Evolutionary conservation across 2,329 filamentous ascomycete genomes (phyloP), one percentile per base, ranked within the genome.

Genomic region (Colletotrichum camelliae): DNA sequence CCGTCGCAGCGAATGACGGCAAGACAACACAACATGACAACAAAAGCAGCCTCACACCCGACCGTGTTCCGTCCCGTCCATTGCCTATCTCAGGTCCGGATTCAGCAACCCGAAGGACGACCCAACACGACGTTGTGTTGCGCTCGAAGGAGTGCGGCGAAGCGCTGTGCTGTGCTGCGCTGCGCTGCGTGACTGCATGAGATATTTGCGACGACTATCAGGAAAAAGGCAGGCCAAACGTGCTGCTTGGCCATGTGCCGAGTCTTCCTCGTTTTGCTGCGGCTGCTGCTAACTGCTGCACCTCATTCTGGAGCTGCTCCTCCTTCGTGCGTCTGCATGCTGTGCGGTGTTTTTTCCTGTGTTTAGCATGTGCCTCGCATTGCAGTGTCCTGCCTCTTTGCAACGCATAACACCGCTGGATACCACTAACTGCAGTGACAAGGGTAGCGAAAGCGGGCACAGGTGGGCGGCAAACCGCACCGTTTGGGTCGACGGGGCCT

Each of bases 1-100:
- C 57, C 33, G 70, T 65, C 35, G 58, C 61, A 74, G 64, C 74
- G 74, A 76, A 76, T 74, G 15, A 55, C 58, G 64, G 35, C 43
- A 58, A 76, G 70, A 68, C 74, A 75, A 69, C 73, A 73, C 73
- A 73, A 73, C 73, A 37, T 67, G 55, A 67, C 69, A 75, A 67
- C 62, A 67, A 48, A 12, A 48, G 3, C 43, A 13, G 43, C n/a
- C 21, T 35, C 33, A 29, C 68, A 7, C n/a, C 57, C 57, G 69
- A 43, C 64, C 29, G 7, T 29, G 35, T 39, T n/a, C 52, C 66
- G 52, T 33, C 39, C 52, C 33, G 21, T 39, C 39, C 48, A 5
- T 35, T 58, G 16, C 55, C n/a, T 29, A 66, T 35, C 24, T 60
- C 33, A 31, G 21, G 10, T 27, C 16, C 24, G 15, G 31, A 58